These are phyloP conservation scores for Anthostomella pinea DNA, from an alignment of 2,329 filamentous ascomycete genomes.

Conservation along the genomic window DNA sequence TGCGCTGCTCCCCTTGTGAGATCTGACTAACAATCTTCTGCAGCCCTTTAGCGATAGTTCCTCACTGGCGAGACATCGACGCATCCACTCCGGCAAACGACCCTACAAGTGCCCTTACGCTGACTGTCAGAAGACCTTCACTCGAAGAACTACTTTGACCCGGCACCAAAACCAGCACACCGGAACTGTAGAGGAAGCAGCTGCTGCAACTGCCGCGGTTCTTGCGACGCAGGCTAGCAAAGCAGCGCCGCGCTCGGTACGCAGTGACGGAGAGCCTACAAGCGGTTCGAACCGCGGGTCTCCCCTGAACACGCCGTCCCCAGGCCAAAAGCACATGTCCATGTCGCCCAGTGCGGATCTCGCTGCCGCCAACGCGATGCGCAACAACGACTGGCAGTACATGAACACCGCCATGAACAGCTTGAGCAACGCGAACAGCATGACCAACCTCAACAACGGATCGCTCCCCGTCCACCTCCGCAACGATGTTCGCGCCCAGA, in stretches of 20 bases:
- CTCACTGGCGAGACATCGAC: conserved; percentile 85
- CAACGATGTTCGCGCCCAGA: conserved; percentile 64
- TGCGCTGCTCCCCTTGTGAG: background rate
- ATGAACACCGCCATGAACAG: too few species aligned
- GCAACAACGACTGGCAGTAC: conserved; percentile 73
- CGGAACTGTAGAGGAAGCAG: conserved; percentile 91
- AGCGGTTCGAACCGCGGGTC: conserved; percentile 68
- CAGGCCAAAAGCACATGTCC: conserved; percentile 73
- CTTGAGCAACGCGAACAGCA: too few species aligned
- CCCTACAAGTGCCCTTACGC: conserved; percentile 98
- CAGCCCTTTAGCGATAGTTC: conserved; percentile 96
- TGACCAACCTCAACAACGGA: too few species aligned
- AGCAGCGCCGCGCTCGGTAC: conserved; percentile 43
- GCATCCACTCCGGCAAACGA: conserved; percentile 92
- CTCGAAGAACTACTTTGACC: conserved; percentile 88
- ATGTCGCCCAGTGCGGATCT: conserved; percentile 78
- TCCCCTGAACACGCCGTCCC: conserved; percentile 77
- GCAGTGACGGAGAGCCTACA: conserved; percentile 65
- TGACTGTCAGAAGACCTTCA: conserved; percentile 98
- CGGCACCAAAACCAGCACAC: conserved; percentile 95
- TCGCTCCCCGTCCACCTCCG: conserved; percentile 82
- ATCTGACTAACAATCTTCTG: conserved; percentile 20
- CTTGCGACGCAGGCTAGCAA: conserved; percentile 53
- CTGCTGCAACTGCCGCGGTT: conserved; percentile 81
- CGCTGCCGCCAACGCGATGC: conserved; percentile 65